Base-by-base conservation (phyloP, 768 basidiomycete genomes). In the Lactifluus hygrophoroides region DNA sequence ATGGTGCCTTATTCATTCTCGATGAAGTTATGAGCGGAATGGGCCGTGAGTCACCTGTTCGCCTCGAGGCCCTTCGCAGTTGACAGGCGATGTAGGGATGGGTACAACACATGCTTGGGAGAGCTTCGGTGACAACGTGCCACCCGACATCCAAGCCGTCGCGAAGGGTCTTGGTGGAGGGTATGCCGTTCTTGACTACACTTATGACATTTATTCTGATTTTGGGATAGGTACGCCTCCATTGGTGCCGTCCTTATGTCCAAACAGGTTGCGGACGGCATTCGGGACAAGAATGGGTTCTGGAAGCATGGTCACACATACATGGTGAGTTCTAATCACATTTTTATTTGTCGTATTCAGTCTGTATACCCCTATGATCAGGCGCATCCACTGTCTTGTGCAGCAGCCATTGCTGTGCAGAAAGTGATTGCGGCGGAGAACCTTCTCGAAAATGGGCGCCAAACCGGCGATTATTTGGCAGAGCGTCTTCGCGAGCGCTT, bases 1-100 rank as follows among this genome's bases (percentile, higher is more conserved):
- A 66, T 65, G 77, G 64, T 65, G 88, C 82, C 1, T 71, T 95
- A 17, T 85, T 93, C 69, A 90, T 94, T 42, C 77, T 93, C 35
- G 93, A 95, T 66, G 93, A 94, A 72, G 88, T 93, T 46, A 93
- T 94, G 91, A 83, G 85, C 67, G 90, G 90, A 44, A 91, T 93
- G 86, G 90, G 91, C 57, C 82, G 90, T 86, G 68, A 71, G 87
- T 76, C 38, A 34, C 52, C 13, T 34, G 37, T 45, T 35, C 25
- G 27, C 51, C 58, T 48, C 45, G 50, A 34, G 45, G 49, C 32
- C 51, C 23, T 34, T 49, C 38, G 53, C n/a, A 7, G 34, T 14
- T 34, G 34, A 27, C 32, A 23, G 51, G 21, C n/a, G 53, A 48
- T 21, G 17, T 43, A 90, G 88, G 90, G 28, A 89, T 93, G 83